phyloP scores from a whole-genome alignment of 2,329 filamentous ascomycete species.

The Exophiala alcalophila region DNA sequence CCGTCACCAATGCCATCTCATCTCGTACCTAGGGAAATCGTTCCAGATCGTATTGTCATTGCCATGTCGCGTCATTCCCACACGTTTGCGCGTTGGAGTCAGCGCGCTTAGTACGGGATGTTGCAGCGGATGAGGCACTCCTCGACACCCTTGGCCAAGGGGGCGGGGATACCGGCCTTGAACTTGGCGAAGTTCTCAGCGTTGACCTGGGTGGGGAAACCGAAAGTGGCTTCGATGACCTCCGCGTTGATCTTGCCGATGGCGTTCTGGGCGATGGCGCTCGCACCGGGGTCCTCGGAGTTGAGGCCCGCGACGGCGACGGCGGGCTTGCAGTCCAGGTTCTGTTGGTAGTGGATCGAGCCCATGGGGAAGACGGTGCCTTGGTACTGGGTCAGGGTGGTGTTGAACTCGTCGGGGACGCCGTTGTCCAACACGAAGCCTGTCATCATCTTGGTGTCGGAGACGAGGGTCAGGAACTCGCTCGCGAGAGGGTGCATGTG shows the following conservation, averaged over 20 bases:
- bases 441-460: constrained; percentile 40
- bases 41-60: no score
- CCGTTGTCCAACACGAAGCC: constrained; percentile 50
- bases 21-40: no score
- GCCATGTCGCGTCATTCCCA: no score
- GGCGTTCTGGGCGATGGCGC: constrained; percentile 49
- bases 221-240: constrained; percentile 43
- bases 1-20: no score
- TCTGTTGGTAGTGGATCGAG: constrained; percentile 50
- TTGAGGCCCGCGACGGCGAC: constrained; percentile 46
- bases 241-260: constrained; percentile 46
- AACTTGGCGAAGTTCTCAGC: constrained; percentile 28
- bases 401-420: constrained; percentile 41
- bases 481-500: constrained; percentile 50
- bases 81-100: no score
- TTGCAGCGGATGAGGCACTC: constrained; percentile 28
- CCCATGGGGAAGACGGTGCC: constrained; percentile 50
- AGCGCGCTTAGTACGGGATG: constrained; percentile 22
- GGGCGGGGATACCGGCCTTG: constrained; percentile 24
- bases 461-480: constrained; percentile 48
- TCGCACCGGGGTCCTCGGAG: constrained; percentile 40
- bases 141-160: constrained; percentile 27
- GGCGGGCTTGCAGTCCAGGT: constrained; percentile 45
- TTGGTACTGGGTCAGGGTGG: constrained; percentile 41
- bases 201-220: constrained; percentile 29